These are phyloP conservation scores for Penstemon newberryi DNA, from an alignment of 257 asterid species.

Conservation along the genomic window DNA sequence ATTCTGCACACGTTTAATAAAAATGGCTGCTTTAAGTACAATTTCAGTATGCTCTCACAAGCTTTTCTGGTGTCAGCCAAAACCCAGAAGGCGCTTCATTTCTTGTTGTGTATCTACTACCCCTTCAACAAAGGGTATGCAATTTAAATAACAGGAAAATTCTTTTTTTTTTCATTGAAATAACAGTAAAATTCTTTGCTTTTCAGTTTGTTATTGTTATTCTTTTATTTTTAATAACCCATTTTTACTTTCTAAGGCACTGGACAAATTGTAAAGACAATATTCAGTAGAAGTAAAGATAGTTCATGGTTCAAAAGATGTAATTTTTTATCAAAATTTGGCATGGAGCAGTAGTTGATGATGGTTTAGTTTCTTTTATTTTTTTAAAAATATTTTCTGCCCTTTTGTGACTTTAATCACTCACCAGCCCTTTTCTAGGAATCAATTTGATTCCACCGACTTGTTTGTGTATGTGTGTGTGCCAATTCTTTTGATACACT, in stretches of 20 bases:
- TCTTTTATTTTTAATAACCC: not conserved
- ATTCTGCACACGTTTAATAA: not conserved
- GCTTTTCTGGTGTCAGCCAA: constrained; percentile 42
- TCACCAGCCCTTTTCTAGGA: not conserved
- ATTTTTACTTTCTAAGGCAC: not conserved
- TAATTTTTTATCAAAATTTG: not conserved
- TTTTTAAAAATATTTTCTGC: not conserved
- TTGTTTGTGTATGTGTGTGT: constrained; percentile 8
- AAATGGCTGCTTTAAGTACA: constrained; percentile 58
- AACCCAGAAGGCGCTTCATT: constrained; percentile 42
- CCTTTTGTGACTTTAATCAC: not conserved
- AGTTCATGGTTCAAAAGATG: not conserved
- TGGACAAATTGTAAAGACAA: constrained; percentile 3
- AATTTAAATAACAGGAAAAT: not conserved
- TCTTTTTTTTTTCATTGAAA: not conserved
- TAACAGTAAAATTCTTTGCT: not conserved
- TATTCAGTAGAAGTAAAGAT: not conserved
- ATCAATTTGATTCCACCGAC: constrained; percentile 13
- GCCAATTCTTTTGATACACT: not conserved
- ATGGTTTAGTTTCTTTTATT: not conserved
- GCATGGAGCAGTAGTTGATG: constrained; percentile 15
- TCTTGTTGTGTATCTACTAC: constrained; percentile 48
- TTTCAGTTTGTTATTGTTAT: not conserved
- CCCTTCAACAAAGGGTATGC: constrained; percentile 52
- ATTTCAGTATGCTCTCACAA: constrained; percentile 49